Percentiles rank a stretch among this genome's conserved stretches.
These are phyloP conservation scores for Talaromyces funiculosus DNA, from an alignment of 2,329 filamentous ascomycete genomes.

Conservation along the genomic window DNA sequence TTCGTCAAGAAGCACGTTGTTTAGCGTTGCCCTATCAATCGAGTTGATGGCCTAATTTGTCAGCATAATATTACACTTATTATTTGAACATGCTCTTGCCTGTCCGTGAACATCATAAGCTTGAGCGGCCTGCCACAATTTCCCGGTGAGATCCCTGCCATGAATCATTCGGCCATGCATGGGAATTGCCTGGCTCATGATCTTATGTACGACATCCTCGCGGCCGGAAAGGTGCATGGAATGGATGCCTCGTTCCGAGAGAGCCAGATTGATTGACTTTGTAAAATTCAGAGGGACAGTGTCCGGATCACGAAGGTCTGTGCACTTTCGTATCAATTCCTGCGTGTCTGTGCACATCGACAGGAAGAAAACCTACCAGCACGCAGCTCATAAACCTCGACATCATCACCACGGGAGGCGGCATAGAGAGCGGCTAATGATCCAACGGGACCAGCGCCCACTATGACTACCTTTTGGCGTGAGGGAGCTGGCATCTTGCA, in stretches of 20 bases:
- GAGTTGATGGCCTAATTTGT: conserved; percentile 67
- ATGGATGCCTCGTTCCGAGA: conserved; percentile 90
- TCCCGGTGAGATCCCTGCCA: conserved; percentile 57
- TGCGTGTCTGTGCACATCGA: not conserved
- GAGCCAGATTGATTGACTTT: conserved; percentile 94
- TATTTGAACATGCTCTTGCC: conserved; percentile 46
- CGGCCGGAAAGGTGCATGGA: conserved; percentile 69
- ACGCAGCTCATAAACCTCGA: conserved; percentile 90
- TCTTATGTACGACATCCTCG: conserved; percentile 62
- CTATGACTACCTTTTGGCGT: conserved; percentile 67
- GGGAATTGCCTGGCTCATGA: conserved; percentile 74
- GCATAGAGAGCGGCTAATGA: conserved; percentile 90
- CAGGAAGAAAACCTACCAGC: conserved; percentile 67
- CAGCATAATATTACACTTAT: not conserved
- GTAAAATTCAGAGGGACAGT: conserved; percentile 90
- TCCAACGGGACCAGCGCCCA: conserved; percentile 90
- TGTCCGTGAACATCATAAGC: conserved; percentile 84
- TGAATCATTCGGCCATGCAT: conserved; percentile 99
- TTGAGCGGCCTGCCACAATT: conserved; percentile 72
- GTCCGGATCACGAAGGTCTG: conserved; percentile 78
- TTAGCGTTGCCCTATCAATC: conserved; percentile 76
- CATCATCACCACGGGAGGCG: conserved; percentile 76
- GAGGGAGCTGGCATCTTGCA: conserved; percentile 10
- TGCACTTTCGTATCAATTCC: not conserved
- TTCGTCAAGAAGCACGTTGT: conserved; percentile 75